A percentile compares a stretch with the other conserved stretches of the same genome.
phyloP scores from a whole-genome alignment of 345 rosid species.

The Rubroshorea leprosula region DNA sequence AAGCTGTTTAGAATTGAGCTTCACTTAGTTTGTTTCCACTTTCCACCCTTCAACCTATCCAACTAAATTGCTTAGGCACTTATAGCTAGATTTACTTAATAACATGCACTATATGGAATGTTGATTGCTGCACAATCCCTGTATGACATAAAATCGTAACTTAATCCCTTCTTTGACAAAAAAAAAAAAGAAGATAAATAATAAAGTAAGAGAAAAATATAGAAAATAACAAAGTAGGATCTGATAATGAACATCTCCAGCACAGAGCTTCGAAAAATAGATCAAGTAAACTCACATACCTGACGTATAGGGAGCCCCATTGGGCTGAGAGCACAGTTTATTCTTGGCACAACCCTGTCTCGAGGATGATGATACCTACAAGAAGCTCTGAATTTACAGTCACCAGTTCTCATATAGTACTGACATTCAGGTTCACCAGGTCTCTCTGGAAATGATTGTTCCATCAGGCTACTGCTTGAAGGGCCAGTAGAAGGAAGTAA shows the following conservation, averaged over 20 bases:
- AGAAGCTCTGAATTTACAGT: conserved; percentile 83
- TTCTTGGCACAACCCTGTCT: conserved; percentile 49
- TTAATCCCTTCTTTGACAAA: neutral
- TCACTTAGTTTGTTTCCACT: neutral
- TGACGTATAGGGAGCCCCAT: conserved; percentile 88
- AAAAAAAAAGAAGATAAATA: neutral
- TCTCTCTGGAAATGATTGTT: conserved; percentile 84
- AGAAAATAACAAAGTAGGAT: neutral
- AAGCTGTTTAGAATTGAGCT: neutral
- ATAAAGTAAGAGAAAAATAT: neutral
- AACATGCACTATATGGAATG: neutral
- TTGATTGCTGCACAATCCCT: conserved; percentile 1
- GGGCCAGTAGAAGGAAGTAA: conserved; percentile 39
- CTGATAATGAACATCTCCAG: neutral
- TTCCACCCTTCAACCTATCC: neutral
- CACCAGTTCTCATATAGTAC: conserved; percentile 80
- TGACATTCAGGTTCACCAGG: conserved; percentile 92
- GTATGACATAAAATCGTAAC: neutral
- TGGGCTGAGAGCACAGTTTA: conserved; percentile 62
- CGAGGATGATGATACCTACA: conserved; percentile 93
- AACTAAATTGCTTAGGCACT: neutral
- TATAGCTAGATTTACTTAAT: neutral
- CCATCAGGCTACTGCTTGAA: conserved; percentile 54
- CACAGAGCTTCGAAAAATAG: conserved; percentile 4
- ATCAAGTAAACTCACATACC: conserved; percentile 35